phyloP scores from a whole-genome alignment of 306 rosid species.

The Quillaja saponaria region DNA sequence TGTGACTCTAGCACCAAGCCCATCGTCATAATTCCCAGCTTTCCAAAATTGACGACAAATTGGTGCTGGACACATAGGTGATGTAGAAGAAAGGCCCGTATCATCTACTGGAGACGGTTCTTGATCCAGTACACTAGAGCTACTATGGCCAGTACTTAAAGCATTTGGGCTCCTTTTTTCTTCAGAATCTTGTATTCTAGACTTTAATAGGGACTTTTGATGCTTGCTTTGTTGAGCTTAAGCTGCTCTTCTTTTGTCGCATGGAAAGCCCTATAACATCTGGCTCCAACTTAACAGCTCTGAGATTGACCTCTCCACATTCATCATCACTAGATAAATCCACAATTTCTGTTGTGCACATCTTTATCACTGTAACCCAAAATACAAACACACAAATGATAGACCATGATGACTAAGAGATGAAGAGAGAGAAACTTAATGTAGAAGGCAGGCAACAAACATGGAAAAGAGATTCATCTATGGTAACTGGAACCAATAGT shows the following conservation, averaged over 20 bases:
- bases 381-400: not conserved
- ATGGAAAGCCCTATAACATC: constrained; percentile 23
- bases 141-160: constrained; percentile 60
- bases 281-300: constrained; percentile 57
- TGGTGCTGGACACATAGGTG: constrained; percentile 61
- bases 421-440: constrained; percentile 2
- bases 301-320: constrained; percentile 39
- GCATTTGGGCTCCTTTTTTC: constrained; percentile 54
- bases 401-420: constrained; percentile 10
- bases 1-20: constrained; percentile 48
- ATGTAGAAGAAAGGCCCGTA: constrained; percentile 51
- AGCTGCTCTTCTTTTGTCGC: constrained; percentile 21
- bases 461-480: not conserved
- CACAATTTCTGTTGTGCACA: constrained; percentile 57
- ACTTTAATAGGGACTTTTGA: constrained; percentile 27
- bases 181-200: constrained; percentile 41
- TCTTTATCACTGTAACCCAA: constrained; percentile 41
- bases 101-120: constrained; percentile 63
- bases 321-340: constrained; percentile 79
- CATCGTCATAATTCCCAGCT: constrained; percentile 76
- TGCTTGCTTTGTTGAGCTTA: constrained; percentile 25
- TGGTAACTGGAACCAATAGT: too few species aligned
- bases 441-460: not conserved
- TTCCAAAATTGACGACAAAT: constrained; percentile 85
- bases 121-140: constrained; percentile 69